Evolutionary conservation across 2,329 filamentous ascomycete species (phyloP), one percentile per base, ranked within the genome.

Genomic region (Waltergamsia citrina): DNA sequence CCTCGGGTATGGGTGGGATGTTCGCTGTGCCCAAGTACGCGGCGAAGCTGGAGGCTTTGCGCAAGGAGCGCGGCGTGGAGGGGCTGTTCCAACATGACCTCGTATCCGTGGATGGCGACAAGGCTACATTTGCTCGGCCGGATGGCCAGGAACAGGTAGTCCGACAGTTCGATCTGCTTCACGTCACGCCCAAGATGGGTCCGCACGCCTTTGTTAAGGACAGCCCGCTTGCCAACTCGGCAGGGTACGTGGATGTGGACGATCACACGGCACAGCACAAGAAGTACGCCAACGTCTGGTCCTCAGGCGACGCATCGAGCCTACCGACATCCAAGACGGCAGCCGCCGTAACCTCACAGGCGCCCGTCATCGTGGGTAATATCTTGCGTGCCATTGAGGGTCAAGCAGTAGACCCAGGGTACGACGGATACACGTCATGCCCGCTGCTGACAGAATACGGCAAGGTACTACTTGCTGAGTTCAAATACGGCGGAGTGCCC

Each of bases 381-480:
- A 37, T 74, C 17, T 42, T 71, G 23, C 50, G 48, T 10, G 42
- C 56, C 1, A 45, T 68, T 33, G 61, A 71, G 12, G 67, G 65
- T 22, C 62, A 65, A 43, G 48, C 58, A 8, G 51, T 56, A 1
- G 54, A 67, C 15, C 57, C 57, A 1, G 43, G 41, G 2, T 74
- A 74, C 36, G 68, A 74, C 39, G 69, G 69, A 3, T 74, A 74
- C 51, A 70, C 69, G 5, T 72, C 68, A 0, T 74, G 69, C 44
- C 70, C 69, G 5, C 56, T 74, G 3, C 29, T 63, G 38, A 73
- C 67, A 2, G 62, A 75, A 43, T 74, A 78, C 40, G 70, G 71
- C 38, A 78, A 78, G 56, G 71, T 80, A 2, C 57, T 80, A 15
- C 65, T 80, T 7, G 73, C 73, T 0, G 75, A 80, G 50, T 80